Evolutionary conservation across 208 protist genomes (phyloP).

Genomic region (Eutreptiella sp.): DNA sequence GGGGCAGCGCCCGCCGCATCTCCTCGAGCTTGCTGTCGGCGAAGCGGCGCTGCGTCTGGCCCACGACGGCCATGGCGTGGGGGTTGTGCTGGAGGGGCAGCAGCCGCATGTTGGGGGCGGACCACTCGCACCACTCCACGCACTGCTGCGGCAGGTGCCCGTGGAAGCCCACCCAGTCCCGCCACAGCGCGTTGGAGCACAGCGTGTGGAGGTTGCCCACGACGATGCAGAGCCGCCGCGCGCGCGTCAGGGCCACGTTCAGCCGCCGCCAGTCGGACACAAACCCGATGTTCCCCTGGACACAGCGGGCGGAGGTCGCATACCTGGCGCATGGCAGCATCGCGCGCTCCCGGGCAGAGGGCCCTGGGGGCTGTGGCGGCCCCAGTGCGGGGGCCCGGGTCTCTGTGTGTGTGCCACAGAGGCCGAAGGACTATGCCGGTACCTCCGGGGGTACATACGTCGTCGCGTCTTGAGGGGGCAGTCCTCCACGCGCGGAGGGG

Average conservation of each 20-base stretch:
- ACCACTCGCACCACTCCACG: not conserved
- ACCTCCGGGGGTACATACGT: no score
- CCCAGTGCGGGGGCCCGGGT: no score
- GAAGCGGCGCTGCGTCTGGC: not conserved
- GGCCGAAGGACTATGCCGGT: no score
- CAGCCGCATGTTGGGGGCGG: not conserved
- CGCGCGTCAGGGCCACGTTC: conserved; percentile 44
- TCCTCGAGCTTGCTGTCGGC: not conserved
- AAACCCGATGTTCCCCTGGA: conserved; percentile 42
- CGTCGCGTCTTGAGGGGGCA: no score
- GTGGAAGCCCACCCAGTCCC: conserved; percentile 20
- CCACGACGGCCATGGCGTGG: not conserved
- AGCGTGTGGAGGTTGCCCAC: conserved; percentile 23
- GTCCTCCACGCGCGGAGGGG: no score
- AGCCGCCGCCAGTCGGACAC: conserved; percentile 38
- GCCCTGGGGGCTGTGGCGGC: no score
- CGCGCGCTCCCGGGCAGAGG: no score
- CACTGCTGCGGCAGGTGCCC: conserved; percentile 5
- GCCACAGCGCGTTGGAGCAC: conserved; percentile 5
- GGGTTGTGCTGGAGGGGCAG: not conserved
- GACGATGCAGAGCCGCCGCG: conserved; percentile 15
- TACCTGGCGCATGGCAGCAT: no score
- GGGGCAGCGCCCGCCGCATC: not conserved
- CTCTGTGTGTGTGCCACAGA: no score
- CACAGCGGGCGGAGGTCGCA: no score